phyloP scores from a whole-genome alignment of 768 basidiomycete genomes.

The Mycena filopes region DNA sequence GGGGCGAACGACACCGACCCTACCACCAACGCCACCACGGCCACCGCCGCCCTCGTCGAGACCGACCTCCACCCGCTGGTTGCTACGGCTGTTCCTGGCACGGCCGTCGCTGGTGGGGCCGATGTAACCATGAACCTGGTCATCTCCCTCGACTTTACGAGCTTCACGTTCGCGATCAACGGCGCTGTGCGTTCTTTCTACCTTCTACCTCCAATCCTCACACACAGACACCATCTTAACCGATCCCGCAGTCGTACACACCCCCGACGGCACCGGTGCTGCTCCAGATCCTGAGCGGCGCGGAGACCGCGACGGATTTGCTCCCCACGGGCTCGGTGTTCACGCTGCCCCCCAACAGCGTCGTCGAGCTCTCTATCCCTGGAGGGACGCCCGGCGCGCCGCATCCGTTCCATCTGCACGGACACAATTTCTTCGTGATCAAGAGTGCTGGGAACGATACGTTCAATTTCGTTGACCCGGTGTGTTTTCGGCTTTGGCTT shows the following conservation, averaged over 20 bases:
- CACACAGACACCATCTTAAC: not conserved
- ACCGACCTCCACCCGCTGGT: slow-evolving; percentile 46
- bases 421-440: slow-evolving; percentile 52
- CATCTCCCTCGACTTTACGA: slow-evolving; percentile 10
- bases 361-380: slow-evolving; percentile 52
- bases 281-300: too few species aligned
- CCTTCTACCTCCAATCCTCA: not conserved
- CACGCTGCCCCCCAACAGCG: too few species aligned
- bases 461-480: slow-evolving; percentile 66
- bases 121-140: slow-evolving; percentile 14
- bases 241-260: slow-evolving; percentile 45
- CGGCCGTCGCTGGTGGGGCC: slow-evolving; percentile 29
- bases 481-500: too few species aligned
- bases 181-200: not conserved
- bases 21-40: slow-evolving; percentile 35
- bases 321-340: too few species aligned
- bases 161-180: not conserved
- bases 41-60: slow-evolving; percentile 48
- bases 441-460: slow-evolving; percentile 49
- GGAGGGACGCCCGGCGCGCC: slow-evolving; percentile 32
- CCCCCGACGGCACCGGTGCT: slow-evolving; percentile 45
- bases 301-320: too few species aligned
- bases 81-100: too few species aligned
- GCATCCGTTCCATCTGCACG: slow-evolving; percentile 62
- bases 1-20: slow-evolving; percentile 46